A percentile compares a stretch with the other conserved stretches of the same genome.
phyloP scores from a whole-genome alignment of 2,329 filamentous ascomycete species.

The Coleophoma eucalyptorum region DNA sequence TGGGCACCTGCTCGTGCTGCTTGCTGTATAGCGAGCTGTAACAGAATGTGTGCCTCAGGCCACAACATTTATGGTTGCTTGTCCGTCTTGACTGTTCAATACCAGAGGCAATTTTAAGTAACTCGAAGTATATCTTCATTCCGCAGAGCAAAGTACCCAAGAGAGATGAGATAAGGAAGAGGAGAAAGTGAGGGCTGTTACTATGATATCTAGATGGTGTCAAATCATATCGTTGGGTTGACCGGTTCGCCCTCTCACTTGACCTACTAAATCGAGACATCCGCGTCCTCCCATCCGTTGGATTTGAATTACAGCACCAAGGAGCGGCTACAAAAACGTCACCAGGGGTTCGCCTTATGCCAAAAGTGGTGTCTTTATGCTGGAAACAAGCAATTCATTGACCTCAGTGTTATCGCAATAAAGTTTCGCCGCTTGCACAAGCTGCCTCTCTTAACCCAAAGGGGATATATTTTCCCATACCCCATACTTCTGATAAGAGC shows the following conservation, averaged over 20 bases:
- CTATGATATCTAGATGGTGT: too few species aligned
- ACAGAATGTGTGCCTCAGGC: too few species aligned
- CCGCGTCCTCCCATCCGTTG: neutral
- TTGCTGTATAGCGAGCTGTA: too few species aligned
- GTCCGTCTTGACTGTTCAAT: too few species aligned
- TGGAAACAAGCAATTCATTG: neutral
- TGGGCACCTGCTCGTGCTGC: too few species aligned
- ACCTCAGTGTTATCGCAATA: neutral
- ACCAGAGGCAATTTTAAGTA: too few species aligned
- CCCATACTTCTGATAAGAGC: neutral
- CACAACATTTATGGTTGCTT: too few species aligned
- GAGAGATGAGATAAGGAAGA: too few species aligned
- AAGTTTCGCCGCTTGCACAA: neutral
- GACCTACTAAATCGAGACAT: neutral
- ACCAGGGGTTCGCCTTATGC: neutral
- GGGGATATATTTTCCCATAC: conserved; percentile 1
- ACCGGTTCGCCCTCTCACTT: neutral
- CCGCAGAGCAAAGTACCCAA: too few species aligned
- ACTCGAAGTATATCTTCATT: too few species aligned
- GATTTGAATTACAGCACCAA: neutral
- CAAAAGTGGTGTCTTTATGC: neutral
- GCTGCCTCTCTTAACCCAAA: neutral
- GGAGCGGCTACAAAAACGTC: neutral
- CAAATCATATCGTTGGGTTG: too few species aligned
- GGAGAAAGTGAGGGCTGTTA: too few species aligned